Evolutionary conservation across 148 eudicot species (phyloP), one percentile per base, ranked within the genome.

Genomic region (Hydrangea macrophylla): DNA sequence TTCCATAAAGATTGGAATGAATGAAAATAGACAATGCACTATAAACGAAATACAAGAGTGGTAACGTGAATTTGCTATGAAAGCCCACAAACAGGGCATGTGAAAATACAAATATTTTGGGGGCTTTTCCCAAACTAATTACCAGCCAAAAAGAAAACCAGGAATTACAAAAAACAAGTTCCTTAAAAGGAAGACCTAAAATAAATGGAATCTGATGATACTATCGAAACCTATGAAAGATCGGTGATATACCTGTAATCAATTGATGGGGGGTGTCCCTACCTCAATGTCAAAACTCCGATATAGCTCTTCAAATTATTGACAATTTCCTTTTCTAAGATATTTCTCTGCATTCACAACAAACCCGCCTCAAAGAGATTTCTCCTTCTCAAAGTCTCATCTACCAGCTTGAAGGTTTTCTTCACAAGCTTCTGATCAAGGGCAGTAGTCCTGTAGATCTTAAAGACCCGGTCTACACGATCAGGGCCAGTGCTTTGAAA

Each of bases 361-460:
- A 90, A 82, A 60, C 98, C 98, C 13, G 98, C 96, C 77, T 93
- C 98, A 54, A 88, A 77, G 58, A 90, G 90, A 76, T 88, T 86
- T 86, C 96, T 84, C 84, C 98, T 93, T 70, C 96, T 88, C 75
- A 93, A 77, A 61, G 98, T 93, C 78, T 93, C 98, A 6, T 93
- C 98, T 30, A 93, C 87, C 73, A 93, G 76, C 70, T 93, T 93
- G 82, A 90, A 93, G 15, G 98, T 93, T 82, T 93, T 93, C 83
- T 93, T 93, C 66, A 93, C 90, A 62, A 93, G 89, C 71, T 93
- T 93, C 80, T 86, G 98, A 67, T 93, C 98, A 42, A 93, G 92
- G 44, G 98, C 98, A 22, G 95, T 93, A 51, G 98, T 93, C 73
- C 98, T 79, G 64, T 93, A 93, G 59, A 93, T 90, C 85, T 93